Evolutionary conservation across 140 eudicot genomes (phyloP).

Genomic region (Ambrosia hybrid): DNA sequence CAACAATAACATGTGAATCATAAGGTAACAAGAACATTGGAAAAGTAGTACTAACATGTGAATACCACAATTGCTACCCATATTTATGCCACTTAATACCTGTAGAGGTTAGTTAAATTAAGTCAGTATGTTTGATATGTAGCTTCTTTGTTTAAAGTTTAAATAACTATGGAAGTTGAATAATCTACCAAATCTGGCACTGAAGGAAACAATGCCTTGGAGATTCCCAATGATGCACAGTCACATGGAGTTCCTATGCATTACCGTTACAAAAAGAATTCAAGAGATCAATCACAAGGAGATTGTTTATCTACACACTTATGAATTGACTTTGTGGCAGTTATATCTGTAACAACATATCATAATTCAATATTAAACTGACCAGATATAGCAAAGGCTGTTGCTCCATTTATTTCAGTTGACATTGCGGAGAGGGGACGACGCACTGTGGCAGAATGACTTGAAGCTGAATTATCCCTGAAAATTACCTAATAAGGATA

Average conservation of each 20-base stretch:
- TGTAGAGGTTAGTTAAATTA: background rate
- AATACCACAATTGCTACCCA: constrained; percentile 93
- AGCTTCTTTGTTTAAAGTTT: background rate
- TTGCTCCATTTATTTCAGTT: constrained; percentile 71
- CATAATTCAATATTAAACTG: constrained; percentile 19
- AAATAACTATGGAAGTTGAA: background rate
- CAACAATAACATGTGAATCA: background rate
- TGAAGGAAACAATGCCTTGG: constrained; percentile 66
- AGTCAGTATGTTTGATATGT: background rate
- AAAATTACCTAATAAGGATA: background rate
- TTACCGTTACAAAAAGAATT: background rate
- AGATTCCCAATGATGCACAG: constrained; percentile 71
- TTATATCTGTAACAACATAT: background rate
- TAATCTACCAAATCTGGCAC: constrained; percentile 71
- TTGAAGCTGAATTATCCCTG: constrained; percentile 85
- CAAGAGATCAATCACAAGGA: too few species aligned
- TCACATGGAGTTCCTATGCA: constrained; percentile 87
- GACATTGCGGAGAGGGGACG: constrained; percentile 54
- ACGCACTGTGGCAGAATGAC: constrained; percentile 69
- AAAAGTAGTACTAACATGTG: constrained; percentile 60
- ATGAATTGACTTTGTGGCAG: background rate
- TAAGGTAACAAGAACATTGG: background rate
- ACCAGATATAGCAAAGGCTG: constrained; percentile 86
- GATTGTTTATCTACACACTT: too few species aligned
- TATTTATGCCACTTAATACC: constrained; percentile 84